Percentiles rank a stretch among this genome's conserved stretches.
Evolutionary conservation across 2,329 filamentous ascomycete genomes (phyloP).

Genomic region (Erysiphe pulchra): DNA sequence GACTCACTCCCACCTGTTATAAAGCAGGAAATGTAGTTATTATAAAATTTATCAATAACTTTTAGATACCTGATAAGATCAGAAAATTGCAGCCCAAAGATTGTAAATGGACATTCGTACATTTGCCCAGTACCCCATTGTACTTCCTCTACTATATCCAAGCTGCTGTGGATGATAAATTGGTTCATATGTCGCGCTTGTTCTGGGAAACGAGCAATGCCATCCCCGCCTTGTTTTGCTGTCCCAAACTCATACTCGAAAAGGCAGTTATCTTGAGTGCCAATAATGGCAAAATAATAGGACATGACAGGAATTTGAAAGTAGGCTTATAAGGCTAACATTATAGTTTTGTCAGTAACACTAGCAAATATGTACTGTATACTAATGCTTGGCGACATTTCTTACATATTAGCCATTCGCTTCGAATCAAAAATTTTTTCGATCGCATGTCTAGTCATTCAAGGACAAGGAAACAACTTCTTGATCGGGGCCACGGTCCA

Average conservation of each 20-base stretch:
- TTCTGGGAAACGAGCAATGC: conserved; percentile 65
- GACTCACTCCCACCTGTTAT: conserved; percentile 49
- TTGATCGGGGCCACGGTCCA: too few relatives aligned
- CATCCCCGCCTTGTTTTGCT: conserved; percentile 86
- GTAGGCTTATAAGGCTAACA: conserved; percentile 5
- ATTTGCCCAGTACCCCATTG: conserved; percentile 77
- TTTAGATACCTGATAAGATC: conserved; percentile 54
- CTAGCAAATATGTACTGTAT: too few relatives aligned
- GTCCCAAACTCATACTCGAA: conserved; percentile 97
- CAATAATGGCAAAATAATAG: conserved; percentile 95
- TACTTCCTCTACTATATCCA: conserved; percentile 88
- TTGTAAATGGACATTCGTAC: conserved; percentile 21
- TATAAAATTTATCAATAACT: conserved; percentile 88
- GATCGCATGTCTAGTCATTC: too few relatives aligned
- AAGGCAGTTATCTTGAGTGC: conserved; percentile 81
- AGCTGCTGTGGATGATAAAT: conserved; percentile 80
- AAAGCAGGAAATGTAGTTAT: conserved; percentile 86
- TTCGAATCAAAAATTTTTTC: too few relatives aligned
- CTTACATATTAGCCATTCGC: too few relatives aligned
- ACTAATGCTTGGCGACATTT: too few relatives aligned
- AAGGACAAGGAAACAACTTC: too few relatives aligned
- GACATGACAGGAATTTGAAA: conserved; percentile 34
- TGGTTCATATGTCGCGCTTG: conserved; percentile 86
- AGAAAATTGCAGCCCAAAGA: neutral
- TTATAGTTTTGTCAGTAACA: too few relatives aligned